These are phyloP conservation scores for Podospora didyma DNA, from an alignment of 495 filamentous ascomycete species.

Conservation along the genomic window DNA sequence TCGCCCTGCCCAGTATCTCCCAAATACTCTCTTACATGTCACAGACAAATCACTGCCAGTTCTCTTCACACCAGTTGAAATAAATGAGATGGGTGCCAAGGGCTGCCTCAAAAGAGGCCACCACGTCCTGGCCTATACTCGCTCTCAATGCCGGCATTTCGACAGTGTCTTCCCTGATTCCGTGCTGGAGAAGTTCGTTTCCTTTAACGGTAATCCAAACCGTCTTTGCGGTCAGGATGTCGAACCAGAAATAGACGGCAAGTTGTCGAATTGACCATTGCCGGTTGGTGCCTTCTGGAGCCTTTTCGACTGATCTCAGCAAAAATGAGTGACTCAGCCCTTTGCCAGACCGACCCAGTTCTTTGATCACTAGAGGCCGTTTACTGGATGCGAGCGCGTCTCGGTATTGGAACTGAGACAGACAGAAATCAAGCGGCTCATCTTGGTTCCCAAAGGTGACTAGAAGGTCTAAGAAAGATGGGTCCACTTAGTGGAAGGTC, in stretches of 20 bases:
- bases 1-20: background rate
- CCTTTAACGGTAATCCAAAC: conserved; percentile 43
- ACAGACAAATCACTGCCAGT: conserved; percentile 44
- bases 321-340: conserved; percentile 36
- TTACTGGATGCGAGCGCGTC: conserved; percentile 10
- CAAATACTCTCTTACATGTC: conserved; percentile 32
- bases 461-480: conserved; percentile 32
- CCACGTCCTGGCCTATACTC: conserved; percentile 1
- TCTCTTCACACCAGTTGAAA: conserved; percentile 43
- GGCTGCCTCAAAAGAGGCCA: conserved; percentile 22
- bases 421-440: conserved; percentile 4
- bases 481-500: no score
- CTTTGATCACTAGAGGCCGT: conserved; percentile 11
- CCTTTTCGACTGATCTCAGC: conserved; percentile 37
- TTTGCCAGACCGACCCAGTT: conserved; percentile 37
- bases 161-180: conserved; percentile 24
- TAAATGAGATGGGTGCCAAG: conserved; percentile 35
- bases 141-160: background rate
- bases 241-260: conserved; percentile 40
- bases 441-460: conserved; percentile 39
- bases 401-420: conserved; percentile 23
- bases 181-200: conserved; percentile 27
- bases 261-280: conserved; percentile 42
- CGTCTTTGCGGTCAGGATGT: conserved; percentile 29
- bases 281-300: conserved; percentile 9